phyloP scores from a whole-genome alignment of 2,329 filamentous ascomycete genomes.

The Aspergillus sp. region DNA sequence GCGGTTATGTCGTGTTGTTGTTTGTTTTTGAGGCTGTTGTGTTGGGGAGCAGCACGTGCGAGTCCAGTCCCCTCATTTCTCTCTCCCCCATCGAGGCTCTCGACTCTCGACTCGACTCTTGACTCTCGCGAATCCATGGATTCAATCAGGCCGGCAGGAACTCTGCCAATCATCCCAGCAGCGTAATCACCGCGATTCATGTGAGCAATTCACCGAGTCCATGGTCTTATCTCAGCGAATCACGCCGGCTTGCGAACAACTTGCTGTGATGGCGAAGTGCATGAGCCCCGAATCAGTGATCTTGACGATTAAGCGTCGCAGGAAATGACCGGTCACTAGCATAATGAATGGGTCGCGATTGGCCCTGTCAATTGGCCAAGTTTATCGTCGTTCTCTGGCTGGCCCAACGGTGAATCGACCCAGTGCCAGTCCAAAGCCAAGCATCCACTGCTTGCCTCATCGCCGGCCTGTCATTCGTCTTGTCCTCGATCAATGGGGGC shows the following conservation, averaged over 20 bases:
- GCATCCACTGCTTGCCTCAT: slow-evolving; percentile 1
- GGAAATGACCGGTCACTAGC: not conserved
- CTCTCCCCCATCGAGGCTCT: too few relatives aligned
- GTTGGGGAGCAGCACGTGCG: too few relatives aligned
- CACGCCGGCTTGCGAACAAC: not conserved
- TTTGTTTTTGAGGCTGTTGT: too few relatives aligned
- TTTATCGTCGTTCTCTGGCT: slow-evolving; percentile 17
- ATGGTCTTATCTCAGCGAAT: not conserved
- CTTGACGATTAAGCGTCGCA: not conserved
- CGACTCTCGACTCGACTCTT: too few relatives aligned
- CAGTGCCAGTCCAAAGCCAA: not conserved
- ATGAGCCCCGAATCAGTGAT: not conserved
- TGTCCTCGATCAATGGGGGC: not conserved
- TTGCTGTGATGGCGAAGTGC: not conserved
- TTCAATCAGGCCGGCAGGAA: not conserved
- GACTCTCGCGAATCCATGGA: not conserved
- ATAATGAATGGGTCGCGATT: not conserved
- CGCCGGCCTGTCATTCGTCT: slow-evolving; percentile 2
- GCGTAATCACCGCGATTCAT: not conserved
- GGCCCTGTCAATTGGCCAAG: not conserved
- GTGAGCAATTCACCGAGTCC: not conserved
- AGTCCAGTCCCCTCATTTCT: too few relatives aligned
- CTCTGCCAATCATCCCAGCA: not conserved
- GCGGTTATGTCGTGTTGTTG: not conserved
- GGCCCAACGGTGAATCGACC: slow-evolving; percentile 11